phyloP scores from a whole-genome alignment of 164 flowering plant species.

The Echeveria elegans region DNA sequence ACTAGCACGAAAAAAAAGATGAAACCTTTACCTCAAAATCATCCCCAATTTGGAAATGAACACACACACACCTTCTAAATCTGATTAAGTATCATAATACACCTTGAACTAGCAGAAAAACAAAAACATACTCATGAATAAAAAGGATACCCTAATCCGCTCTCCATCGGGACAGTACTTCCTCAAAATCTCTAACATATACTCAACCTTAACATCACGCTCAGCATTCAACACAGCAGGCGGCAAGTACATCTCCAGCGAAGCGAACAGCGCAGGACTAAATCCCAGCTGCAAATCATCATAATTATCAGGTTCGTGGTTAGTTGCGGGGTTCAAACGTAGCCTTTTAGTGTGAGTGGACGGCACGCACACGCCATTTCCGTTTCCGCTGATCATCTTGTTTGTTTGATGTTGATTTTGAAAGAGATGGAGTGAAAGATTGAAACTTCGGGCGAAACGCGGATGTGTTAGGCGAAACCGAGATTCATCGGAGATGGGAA shows the following conservation, averaged over 20 bases:
- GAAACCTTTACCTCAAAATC: neutral
- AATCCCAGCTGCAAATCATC: slow-evolving; percentile 71
- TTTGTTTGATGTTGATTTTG: neutral
- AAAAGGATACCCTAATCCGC: slow-evolving; percentile 44
- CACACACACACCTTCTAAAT: neutral
- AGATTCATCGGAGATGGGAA: neutral
- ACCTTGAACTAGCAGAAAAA: too few relatives aligned
- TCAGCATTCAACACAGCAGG: slow-evolving; percentile 32
- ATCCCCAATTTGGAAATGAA: neutral
- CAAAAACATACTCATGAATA: too few relatives aligned
- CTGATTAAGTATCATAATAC: too few relatives aligned
- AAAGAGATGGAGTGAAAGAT: neutral
- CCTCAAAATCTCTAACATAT: slow-evolving; percentile 58
- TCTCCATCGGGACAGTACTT: slow-evolving; percentile 72
- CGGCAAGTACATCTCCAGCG: slow-evolving; percentile 77
- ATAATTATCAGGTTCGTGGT: slow-evolving; percentile 75
- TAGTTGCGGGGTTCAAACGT: slow-evolving; percentile 47
- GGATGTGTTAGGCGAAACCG: neutral
- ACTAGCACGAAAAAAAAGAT: too few relatives aligned
- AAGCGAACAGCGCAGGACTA: slow-evolving; percentile 59
- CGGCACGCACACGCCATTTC: slow-evolving; percentile 25
- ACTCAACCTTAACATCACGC: slow-evolving; percentile 53
- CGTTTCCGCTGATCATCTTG: slow-evolving; percentile 23
- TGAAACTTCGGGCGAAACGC: neutral
- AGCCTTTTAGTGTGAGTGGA: slow-evolving; percentile 31